Evolutionary conservation across 257 asterid genomes (phyloP).

Genomic region (Voacanga thouarsii): DNA sequence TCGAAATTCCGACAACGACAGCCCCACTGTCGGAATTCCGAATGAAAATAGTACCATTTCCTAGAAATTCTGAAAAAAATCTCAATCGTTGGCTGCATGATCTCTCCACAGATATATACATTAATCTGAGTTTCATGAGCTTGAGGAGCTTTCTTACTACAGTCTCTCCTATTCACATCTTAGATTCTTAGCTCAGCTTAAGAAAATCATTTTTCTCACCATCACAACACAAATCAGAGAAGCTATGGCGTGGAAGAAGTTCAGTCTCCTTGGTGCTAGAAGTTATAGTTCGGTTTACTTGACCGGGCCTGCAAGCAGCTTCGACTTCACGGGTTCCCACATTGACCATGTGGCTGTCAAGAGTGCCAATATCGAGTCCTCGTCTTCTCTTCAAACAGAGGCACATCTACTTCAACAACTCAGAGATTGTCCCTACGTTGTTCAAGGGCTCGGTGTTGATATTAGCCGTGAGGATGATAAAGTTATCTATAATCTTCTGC

Average conservation of each 20-base stretch:
- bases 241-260: neutral
- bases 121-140: too few relatives aligned
- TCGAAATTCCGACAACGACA: too few relatives aligned
- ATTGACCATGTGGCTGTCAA: neutral
- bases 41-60: too few relatives aligned
- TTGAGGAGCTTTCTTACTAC: too few relatives aligned
- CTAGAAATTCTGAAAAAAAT: too few relatives aligned
- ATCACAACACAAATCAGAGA: too few relatives aligned
- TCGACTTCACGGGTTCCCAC: neutral
- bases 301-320: neutral
- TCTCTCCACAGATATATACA: too few relatives aligned
- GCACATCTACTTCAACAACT: neutral
- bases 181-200: too few relatives aligned
- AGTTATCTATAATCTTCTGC: neutral
- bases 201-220: too few relatives aligned
- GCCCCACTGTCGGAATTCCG: too few relatives aligned
- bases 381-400: neutral
- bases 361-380: neutral
- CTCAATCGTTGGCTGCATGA: too few relatives aligned
- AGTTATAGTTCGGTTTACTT: neutral
- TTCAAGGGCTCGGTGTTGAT: conserved; percentile 7
- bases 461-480: neutral
- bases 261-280: neutral
- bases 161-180: too few relatives aligned
- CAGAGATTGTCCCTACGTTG: neutral